phyloP scores from a whole-genome alignment of 1,284 basidiomycete species.

The Ganoderma multipileum region DNA sequence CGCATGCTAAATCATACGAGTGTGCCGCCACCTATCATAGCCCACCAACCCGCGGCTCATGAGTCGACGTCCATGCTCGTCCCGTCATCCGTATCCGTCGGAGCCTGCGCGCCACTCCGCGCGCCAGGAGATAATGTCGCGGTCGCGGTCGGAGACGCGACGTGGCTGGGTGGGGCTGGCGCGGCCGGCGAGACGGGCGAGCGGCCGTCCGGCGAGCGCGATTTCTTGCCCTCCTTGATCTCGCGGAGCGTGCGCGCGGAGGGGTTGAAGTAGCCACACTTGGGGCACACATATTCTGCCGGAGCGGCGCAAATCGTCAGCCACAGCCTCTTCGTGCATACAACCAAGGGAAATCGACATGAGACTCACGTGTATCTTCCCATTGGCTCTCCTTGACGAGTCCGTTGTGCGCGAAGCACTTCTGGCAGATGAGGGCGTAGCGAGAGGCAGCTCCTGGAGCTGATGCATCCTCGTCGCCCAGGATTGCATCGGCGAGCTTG shows the following conservation, averaged over 20 bases:
- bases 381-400: constrained; percentile 90
- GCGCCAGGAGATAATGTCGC: constrained; percentile 10
- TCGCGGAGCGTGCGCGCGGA: constrained; percentile 53
- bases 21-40: background rate
- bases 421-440: constrained; percentile 94
- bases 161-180: constrained; percentile 11
- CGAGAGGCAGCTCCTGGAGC: constrained; percentile 58
- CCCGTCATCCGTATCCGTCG: constrained; percentile 22
- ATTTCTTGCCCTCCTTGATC: constrained; percentile 29
- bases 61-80: constrained; percentile 38
- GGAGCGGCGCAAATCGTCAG: background rate
- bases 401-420: constrained; percentile 95
- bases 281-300: constrained; percentile 78
- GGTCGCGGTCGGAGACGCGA: constrained; percentile 18
- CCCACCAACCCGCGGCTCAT: constrained; percentile 12
- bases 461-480: constrained; percentile 81
- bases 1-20: background rate
- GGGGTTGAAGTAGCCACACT: constrained; percentile 78
- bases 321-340: background rate
- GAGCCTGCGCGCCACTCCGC: constrained; percentile 3
- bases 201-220: constrained; percentile 22
- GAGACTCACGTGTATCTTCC: constrained; percentile 84
- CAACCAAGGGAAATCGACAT: background rate
- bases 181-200: constrained; percentile 5
- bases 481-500: constrained; percentile 84